These are phyloP conservation scores for Lachnellula cervina DNA, from an alignment of 2,329 filamentous ascomycete species.

Conservation along the genomic window DNA sequence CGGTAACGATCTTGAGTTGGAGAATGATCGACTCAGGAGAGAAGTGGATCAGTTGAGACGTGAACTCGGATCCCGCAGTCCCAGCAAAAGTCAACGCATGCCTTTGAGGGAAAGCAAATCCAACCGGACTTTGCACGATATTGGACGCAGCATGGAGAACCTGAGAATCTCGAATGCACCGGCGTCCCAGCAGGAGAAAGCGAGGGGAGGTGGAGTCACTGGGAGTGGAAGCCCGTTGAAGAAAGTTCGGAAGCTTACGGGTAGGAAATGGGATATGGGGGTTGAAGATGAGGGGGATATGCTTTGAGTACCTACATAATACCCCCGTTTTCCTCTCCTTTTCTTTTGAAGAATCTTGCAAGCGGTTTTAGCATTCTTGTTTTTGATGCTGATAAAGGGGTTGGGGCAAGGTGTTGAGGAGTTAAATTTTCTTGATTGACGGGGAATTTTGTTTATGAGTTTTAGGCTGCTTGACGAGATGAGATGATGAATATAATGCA, in stretches of 20 bases:
- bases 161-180: slow-evolving; percentile 6
- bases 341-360: too few relatives aligned
- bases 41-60: slow-evolving; percentile 62
- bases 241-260: slow-evolving; percentile 27
- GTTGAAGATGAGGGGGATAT: slow-evolving; percentile 21
- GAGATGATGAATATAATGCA: too few relatives aligned
- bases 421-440: too few relatives aligned
- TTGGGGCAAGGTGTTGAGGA: too few relatives aligned
- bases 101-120: slow-evolving; percentile 10
- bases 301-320: background rate
- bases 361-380: too few relatives aligned
- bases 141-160: slow-evolving; percentile 10
- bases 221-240: slow-evolving; percentile 19
- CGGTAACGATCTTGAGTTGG: slow-evolving; percentile 57
- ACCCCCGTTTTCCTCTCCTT: too few relatives aligned
- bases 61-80: slow-evolving; percentile 53
- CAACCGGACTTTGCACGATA: background rate
- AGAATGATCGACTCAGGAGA: slow-evolving; percentile 64
- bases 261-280: slow-evolving; percentile 29
- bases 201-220: background rate
- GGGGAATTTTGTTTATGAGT: too few relatives aligned
- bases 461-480: too few relatives aligned
- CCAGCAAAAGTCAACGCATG: slow-evolving; percentile 23
- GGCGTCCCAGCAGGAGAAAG: background rate
- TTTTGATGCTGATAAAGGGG: too few relatives aligned